These are phyloP conservation scores for Microbotryum scabiosae DNA, from an alignment of 1,284 basidiomycete species.

Conservation along the genomic window DNA sequence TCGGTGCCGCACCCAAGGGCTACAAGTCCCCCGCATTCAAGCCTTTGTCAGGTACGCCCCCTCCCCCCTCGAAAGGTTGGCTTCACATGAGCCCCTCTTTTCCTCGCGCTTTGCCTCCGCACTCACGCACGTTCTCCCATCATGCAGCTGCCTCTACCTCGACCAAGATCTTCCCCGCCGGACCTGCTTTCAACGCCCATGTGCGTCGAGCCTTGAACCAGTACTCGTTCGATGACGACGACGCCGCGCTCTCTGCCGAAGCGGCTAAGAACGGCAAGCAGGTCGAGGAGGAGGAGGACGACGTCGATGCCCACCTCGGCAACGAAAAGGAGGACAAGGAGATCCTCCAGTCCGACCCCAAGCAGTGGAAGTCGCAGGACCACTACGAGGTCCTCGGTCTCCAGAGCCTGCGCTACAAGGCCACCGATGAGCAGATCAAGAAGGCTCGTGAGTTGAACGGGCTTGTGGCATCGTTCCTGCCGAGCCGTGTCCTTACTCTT, in stretches of 20 bases:
- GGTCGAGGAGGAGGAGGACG: constrained; percentile 58
- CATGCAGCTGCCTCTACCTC: constrained; percentile 27
- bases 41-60: constrained; percentile 20
- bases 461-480: constrained; percentile 7
- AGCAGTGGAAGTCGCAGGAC: constrained; percentile 99
- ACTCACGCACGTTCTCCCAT: not conserved
- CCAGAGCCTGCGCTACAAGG: constrained; percentile 78
- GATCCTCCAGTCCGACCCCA: constrained; percentile 72
- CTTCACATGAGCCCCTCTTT: not conserved
- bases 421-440: constrained; percentile 87
- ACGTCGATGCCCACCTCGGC: constrained; percentile 71
- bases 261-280: constrained; percentile 49
- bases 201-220: constrained; percentile 64
- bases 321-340: constrained; percentile 77
- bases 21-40: constrained; percentile 39
- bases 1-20: constrained; percentile 39
- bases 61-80: not conserved
- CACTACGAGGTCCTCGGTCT: constrained; percentile 94
- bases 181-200: constrained; percentile 72
- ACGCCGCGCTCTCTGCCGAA: constrained; percentile 53
- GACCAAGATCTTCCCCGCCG: constrained; percentile 50
- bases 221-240: constrained; percentile 70
- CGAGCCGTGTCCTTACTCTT: constrained; percentile 14
- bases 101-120: not conserved
- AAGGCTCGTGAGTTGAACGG: constrained; percentile 67